These are phyloP conservation scores for Pouteria campechiana DNA, from an alignment of 179 eudicot genomes.

Conservation along the genomic window DNA sequence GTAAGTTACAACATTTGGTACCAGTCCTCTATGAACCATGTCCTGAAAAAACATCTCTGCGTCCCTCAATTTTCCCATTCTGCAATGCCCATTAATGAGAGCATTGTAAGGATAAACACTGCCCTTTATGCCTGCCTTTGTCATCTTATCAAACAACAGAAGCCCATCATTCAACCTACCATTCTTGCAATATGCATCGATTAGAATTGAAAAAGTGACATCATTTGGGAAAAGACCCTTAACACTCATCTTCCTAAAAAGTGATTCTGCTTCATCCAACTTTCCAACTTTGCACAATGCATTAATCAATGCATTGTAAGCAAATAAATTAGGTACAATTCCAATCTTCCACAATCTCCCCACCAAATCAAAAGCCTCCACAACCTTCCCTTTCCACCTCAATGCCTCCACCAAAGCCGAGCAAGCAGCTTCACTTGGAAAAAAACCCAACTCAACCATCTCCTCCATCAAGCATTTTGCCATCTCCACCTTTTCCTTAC, in stretches of 20 bases:
- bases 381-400: slow-evolving; percentile 41
- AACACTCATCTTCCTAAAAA: slow-evolving; percentile 33
- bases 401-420: slow-evolving; percentile 61
- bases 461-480: slow-evolving; percentile 34
- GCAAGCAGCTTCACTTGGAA: slow-evolving; percentile 53
- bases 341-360: slow-evolving; percentile 28
- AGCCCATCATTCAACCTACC: slow-evolving; percentile 44
- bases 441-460: slow-evolving; percentile 50
- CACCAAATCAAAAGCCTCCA: slow-evolving; percentile 42
- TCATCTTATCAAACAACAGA: slow-evolving; percentile 35
- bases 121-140: slow-evolving; percentile 28
- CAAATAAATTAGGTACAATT: slow-evolving; percentile 41
- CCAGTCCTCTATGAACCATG: slow-evolving; percentile 44
- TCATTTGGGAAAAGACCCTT: slow-evolving; percentile 49
- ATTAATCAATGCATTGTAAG: slow-evolving; percentile 51
- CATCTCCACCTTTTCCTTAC: slow-evolving; percentile 30
- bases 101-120: slow-evolving; percentile 52
- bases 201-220: slow-evolving; percentile 47
- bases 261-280: slow-evolving; percentile 35
- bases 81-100: slow-evolving; percentile 58
- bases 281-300: slow-evolving; percentile 56
- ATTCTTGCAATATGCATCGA: slow-evolving; percentile 47
- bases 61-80: slow-evolving; percentile 31
- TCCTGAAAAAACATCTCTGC: slow-evolving; percentile 41
- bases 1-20: slow-evolving; percentile 67